phyloP scores from a whole-genome alignment of 768 basidiomycete genomes.

The Lactarius hengduanensis region DNA sequence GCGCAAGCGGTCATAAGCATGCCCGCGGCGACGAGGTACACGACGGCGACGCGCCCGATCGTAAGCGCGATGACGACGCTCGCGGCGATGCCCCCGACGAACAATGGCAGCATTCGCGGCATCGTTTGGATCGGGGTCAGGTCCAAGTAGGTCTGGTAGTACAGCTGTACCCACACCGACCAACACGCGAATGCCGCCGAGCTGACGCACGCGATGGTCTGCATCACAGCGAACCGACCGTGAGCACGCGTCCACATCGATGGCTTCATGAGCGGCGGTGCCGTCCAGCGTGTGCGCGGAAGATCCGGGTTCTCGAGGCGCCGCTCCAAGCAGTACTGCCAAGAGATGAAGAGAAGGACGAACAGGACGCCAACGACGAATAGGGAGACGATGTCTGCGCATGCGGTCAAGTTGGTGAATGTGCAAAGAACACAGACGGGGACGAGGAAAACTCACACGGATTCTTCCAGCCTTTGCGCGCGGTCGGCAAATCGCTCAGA shows the following conservation, averaged over 20 bases:
- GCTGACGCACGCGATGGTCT: conserved; percentile 60
- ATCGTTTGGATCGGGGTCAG: conserved; percentile 60
- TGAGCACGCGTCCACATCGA: conserved; percentile 61
- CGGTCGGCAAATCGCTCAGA: conserved; percentile 64
- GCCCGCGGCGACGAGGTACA: conserved; percentile 56
- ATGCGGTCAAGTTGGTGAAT: conserved; percentile 28
- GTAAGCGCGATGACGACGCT: conserved; percentile 64
- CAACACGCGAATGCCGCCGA: conserved; percentile 59
- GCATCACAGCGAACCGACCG: conserved; percentile 61
- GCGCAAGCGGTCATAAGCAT: conserved; percentile 57
- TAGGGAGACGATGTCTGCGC: conserved; percentile 68
- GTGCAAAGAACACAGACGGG: not conserved
- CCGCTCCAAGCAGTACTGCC: conserved; percentile 63
- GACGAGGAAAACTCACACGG: conserved; percentile 42
- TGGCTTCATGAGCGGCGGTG: conserved; percentile 65
- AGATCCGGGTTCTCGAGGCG: conserved; percentile 26
- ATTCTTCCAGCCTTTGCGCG: conserved; percentile 59
- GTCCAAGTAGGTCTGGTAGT: conserved; percentile 63
- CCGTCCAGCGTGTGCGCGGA: conserved; percentile 35
- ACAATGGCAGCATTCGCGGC: conserved; percentile 69
- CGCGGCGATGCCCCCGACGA: conserved; percentile 58
- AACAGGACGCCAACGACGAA: conserved; percentile 61
- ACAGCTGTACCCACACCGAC: conserved; percentile 61
- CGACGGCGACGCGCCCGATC: conserved; percentile 53
- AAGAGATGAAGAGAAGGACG: conserved; percentile 54